phyloP scores from a whole-genome alignment of 2,329 filamentous ascomycete species.

The Fusarium buxicola region DNA sequence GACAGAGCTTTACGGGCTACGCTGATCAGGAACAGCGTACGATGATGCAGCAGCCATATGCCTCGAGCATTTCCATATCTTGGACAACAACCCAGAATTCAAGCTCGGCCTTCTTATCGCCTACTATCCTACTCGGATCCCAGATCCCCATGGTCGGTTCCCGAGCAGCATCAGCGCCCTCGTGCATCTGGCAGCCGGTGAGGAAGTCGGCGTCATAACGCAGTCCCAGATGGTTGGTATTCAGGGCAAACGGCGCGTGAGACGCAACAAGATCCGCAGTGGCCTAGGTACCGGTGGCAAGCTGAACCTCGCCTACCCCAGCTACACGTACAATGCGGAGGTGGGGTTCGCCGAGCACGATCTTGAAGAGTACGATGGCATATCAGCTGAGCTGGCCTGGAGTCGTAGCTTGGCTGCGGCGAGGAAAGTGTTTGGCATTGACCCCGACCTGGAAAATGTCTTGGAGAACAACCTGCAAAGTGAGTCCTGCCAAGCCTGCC shows the following conservation, averaged over 20 bases:
- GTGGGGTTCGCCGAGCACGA: constrained; percentile 79
- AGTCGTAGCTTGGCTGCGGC: constrained; percentile 71
- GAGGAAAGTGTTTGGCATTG: constrained; percentile 71
- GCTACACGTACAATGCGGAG: constrained; percentile 60
- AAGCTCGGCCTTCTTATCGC: constrained; percentile 57
- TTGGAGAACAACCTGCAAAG: constrained; percentile 74
- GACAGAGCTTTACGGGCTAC: neutral
- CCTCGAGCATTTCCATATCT: constrained; percentile 58
- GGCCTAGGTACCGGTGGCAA: constrained; percentile 54
- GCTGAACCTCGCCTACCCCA: constrained; percentile 52
- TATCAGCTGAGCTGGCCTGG: constrained; percentile 75
- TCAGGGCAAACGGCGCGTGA: constrained; percentile 56
- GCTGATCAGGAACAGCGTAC: constrained; percentile 48
- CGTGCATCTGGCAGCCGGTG: constrained; percentile 55
- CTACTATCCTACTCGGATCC: constrained; percentile 59
- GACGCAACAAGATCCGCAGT: constrained; percentile 48
- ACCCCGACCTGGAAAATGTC: constrained; percentile 71
- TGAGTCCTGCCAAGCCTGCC: constrained; percentile 46
- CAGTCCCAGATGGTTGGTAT: constrained; percentile 59
- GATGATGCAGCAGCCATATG: constrained; percentile 58
- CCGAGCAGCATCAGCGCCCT: constrained; percentile 54
- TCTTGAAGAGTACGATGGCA: constrained; percentile 73
- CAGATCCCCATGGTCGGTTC: constrained; percentile 56
- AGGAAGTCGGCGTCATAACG: constrained; percentile 55
- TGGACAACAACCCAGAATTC: constrained; percentile 58